A percentile compares a stretch with the other conserved stretches of the same genome.
phyloP scores from a whole-genome alignment of 306 rosid species.

The Glycyrrhiza uralensis region DNA sequence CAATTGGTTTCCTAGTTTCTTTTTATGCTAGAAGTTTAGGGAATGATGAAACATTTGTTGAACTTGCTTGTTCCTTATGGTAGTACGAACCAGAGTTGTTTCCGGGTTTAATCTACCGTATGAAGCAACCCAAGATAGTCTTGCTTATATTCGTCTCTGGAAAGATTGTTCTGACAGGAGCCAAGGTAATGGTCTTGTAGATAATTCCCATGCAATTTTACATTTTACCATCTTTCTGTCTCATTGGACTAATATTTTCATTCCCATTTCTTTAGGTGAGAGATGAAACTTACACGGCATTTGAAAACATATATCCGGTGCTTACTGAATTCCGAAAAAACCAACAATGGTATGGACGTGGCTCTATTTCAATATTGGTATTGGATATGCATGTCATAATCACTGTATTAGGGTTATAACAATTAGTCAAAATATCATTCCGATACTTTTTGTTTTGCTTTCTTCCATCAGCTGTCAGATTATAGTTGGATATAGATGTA shows the following conservation, averaged over 20 bases:
- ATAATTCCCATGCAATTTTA: neutral
- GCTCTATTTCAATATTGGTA: neutral
- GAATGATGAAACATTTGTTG: neutral
- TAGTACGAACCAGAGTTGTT: no score
- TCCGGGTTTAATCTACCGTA: slow-evolving; percentile 77
- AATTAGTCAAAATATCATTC: neutral
- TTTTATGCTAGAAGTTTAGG: neutral
- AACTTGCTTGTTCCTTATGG: neutral
- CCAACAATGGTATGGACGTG: slow-evolving; percentile 60
- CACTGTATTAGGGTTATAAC: neutral
- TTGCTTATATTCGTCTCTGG: slow-evolving; percentile 74
- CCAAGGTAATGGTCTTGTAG: slow-evolving; percentile 47
- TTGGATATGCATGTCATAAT: slow-evolving; percentile 1
- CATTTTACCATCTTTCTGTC: neutral
- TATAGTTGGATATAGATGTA: neutral
- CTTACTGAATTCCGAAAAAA: slow-evolving; percentile 80
- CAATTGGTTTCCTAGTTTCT: neutral
- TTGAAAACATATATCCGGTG: slow-evolving; percentile 82
- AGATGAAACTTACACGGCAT: slow-evolving; percentile 74
- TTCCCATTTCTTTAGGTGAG: slow-evolving; percentile 47
- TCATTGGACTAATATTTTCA: neutral
- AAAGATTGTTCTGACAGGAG: slow-evolving; percentile 78
- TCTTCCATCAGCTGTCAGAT: neutral
- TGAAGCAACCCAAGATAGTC: slow-evolving; percentile 87
- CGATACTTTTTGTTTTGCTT: neutral